phyloP scores from a whole-genome alignment of 75 land plant species.

The Chamaecyparis obtusa region DNA sequence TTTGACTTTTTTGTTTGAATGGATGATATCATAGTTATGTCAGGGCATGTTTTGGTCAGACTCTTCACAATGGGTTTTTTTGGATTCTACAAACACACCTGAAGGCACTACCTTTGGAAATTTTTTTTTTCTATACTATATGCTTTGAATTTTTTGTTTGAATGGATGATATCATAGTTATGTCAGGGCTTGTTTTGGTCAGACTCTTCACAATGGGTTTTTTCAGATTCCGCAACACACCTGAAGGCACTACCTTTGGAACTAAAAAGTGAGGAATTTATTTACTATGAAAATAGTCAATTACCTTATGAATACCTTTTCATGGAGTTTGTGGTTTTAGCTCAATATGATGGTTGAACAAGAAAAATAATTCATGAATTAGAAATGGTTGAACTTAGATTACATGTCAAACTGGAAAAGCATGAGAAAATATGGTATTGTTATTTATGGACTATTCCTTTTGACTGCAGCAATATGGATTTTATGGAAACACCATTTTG shows the following conservation, averaged over 20 bases:
- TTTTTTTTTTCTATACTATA: no score
- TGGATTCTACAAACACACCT: constrained; percentile 25
- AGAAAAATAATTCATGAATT: background rate
- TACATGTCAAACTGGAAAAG: background rate
- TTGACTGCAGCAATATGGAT: constrained; percentile 24
- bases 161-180: no score
- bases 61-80: constrained; percentile 39
- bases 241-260: no score
- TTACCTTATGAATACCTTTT: background rate
- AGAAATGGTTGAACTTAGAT: background rate
- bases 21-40: background rate
- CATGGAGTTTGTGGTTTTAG: background rate
- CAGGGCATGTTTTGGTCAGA: constrained; percentile 63
- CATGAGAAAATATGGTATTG: background rate
- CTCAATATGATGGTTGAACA: background rate
- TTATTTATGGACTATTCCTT: background rate
- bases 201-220: no score
- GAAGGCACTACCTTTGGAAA: constrained; percentile 18
- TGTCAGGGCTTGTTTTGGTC: no score
- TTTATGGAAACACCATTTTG: constrained; percentile 60
- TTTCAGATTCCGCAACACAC: no score
- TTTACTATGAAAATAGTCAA: constrained; percentile 8
- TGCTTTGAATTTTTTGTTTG: no score
- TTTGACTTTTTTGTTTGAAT: background rate
- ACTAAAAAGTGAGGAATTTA: constrained; percentile 19